A percentile compares a stretch with the other conserved stretches of the same genome.
These are phyloP conservation scores for Firmiana major DNA, from an alignment of 345 rosid genomes.

Conservation along the genomic window DNA sequence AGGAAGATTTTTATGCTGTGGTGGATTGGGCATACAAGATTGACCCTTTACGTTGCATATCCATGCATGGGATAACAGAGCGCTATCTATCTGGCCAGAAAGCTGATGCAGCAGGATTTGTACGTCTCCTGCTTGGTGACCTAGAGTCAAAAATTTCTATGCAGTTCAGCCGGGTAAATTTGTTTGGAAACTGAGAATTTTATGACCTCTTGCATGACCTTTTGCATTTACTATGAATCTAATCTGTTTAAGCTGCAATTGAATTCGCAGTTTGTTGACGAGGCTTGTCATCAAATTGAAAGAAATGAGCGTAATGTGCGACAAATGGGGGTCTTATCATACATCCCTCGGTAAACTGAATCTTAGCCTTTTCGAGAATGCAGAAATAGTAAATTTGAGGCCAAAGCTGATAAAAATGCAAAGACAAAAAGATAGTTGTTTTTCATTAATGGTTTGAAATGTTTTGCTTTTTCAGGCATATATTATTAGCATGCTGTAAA, in stretches of 20 bases:
- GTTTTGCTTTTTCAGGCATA: background rate
- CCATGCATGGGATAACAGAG: slow-evolving; percentile 67
- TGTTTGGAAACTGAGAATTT: slow-evolving; percentile 13
- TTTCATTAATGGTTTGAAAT: background rate
- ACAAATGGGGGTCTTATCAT: slow-evolving; percentile 87
- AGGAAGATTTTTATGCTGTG: slow-evolving; percentile 99
- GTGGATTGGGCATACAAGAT: slow-evolving; percentile 99
- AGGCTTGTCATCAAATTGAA: slow-evolving; percentile 61
- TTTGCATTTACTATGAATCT: slow-evolving; percentile 12
- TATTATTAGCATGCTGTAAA: background rate
- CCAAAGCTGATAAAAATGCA: background rate
- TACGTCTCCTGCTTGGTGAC: slow-evolving; percentile 94
- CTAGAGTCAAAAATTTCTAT: slow-evolving; percentile 85
- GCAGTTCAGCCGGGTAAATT: slow-evolving; percentile 86
- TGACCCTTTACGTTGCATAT: slow-evolving; percentile 95
- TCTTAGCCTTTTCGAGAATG: slow-evolving; percentile 4
- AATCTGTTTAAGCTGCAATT: slow-evolving; percentile 18
- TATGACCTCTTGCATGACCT: background rate
- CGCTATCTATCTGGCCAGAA: slow-evolving; percentile 96
- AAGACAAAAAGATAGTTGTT: background rate
- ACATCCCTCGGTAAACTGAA: slow-evolving; percentile 73
- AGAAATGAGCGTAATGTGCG: slow-evolving; percentile 66
- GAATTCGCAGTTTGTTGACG: slow-evolving; percentile 81
- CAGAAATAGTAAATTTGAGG: background rate
- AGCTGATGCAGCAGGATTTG: slow-evolving; percentile 99